Evolutionary conservation across 1,284 basidiomycete species (phyloP), one percentile per base, ranked within the genome.

Genomic region (Inonotus hispidus): DNA sequence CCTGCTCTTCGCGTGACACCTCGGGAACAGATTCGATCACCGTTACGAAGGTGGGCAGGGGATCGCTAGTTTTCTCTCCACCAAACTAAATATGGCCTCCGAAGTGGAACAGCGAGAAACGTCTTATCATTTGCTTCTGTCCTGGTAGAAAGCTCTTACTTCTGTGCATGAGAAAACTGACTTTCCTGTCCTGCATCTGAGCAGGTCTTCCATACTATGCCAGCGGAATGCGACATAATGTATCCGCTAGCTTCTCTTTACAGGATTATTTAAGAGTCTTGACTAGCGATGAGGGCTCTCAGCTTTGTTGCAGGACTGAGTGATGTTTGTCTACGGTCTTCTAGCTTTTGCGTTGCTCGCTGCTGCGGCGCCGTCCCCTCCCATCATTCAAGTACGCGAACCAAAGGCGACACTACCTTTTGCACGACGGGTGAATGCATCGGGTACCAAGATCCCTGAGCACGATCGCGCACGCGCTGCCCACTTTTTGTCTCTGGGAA

Each of bases 401-500:
- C 39, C 52, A 0, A 43, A 39, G 32, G 58, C 56, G 1, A 27
- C 57, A 3, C 14, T 65, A 8, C 53, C 61, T 5, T 54, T 65
- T 23, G 45, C 62, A 27, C 19, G 29, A 5, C 32, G 35, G 25
- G 0, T 65, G 46, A 63, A 60, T 46, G 16, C 43, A 5, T 37
- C 43, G 11, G 59, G 53, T 16, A 29, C 27, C 16, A 63, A 16
- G 14, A 32, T 63, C 16, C 43, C 54, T 3, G 59, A 60, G 3
- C 45, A 56, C 25, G 62, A 63, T 45, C 62, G 59, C 43, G 62
- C 62, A 14, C 53, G 58, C 13, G 58, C 59, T 5, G 46, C 46
- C 8, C 46, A 39, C 41, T 58, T 49, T 14, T 19, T 59, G 21
- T 14, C 19, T 6, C 32, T 32, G 23, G 41, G 41, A 14, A 41